Evolutionary conservation across 768 basidiomycete species (phyloP), one percentile per base, ranked within the genome.

Genomic region (Suillus occidentalis): DNA sequence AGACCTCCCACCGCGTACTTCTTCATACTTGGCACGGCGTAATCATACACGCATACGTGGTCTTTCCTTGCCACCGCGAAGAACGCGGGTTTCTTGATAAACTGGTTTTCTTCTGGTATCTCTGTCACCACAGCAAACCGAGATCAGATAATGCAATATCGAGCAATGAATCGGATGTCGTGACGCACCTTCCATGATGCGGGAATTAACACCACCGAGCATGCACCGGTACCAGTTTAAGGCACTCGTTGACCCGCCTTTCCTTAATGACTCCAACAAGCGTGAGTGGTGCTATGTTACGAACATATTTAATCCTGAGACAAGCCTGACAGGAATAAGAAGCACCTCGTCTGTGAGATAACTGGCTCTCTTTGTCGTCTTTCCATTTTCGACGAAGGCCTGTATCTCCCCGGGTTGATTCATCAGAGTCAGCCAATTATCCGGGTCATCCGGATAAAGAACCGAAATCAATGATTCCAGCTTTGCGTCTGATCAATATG

Each of bases 381-480:
- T 60, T 36, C 65, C 67, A 67, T 73, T 70, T 68, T 68, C 31
- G 63, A 76, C 3, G 62, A 72, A 80, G 18, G 57, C 50, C 61
- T 83, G 75, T 4, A 77, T 57, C 45, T 72, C 74, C 22, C 81
- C 82, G 3, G 72, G 72, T 12, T 75, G 64, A 28, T 78, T 73
- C 43, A 83, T 64, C 18, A 76, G 72, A 25, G 71, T 77, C 69
- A 75, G 75, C 78, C 78, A 81, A 22, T 69, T 31, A 36, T 69
- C 68, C 0, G 78, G 75, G 53, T 82, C 74, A 18, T 72, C 60
- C 5, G 81, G 66, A 65, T 77, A 81, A 40, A 73, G 0, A 34
- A 82, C 28, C 45, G 74, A 72, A 43, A 79, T 68, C 62, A 83
- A 76, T 1, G 81, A 79, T 42, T 84, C 82, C 34, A 76, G 69